Conservation (phyloP, 306 rosid species). For the Vicia villosa region DNA sequence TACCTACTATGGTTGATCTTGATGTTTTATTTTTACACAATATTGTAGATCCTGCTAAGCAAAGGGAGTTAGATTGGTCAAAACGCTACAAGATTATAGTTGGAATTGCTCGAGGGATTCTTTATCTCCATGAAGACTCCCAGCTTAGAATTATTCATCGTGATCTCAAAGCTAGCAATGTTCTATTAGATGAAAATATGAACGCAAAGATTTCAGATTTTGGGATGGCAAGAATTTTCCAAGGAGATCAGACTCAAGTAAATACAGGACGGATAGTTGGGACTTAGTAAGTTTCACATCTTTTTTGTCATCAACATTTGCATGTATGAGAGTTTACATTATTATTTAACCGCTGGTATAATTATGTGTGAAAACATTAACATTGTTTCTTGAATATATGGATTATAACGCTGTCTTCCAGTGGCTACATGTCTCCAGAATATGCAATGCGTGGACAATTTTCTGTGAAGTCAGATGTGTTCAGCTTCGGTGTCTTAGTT, state of each 20-base stretch:
- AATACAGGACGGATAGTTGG: slow-evolving; percentile 59
- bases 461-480: slow-evolving; percentile 50
- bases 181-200: slow-evolving; percentile 57
- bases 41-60: slow-evolving; percentile 42
- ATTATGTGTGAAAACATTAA: no score
- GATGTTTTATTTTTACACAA: slow-evolving; percentile 26
- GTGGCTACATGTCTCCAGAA: slow-evolving; percentile 59
- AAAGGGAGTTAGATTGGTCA: slow-evolving; percentile 53
- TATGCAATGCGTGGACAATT: slow-evolving; percentile 55
- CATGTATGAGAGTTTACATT: background rate
- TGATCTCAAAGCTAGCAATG: slow-evolving; percentile 69
- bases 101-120: slow-evolving; percentile 67
- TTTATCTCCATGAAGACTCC: slow-evolving; percentile 71
- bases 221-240: slow-evolving; percentile 66
- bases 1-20: background rate
- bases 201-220: slow-evolving; percentile 72
- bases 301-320: background rate
- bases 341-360: background rate
- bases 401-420: slow-evolving; percentile 33
- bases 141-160: slow-evolving; percentile 61
- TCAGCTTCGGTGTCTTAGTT: slow-evolving; percentile 51
- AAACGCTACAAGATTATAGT: slow-evolving; percentile 49
- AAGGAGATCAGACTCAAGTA: slow-evolving; percentile 47
- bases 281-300: slow-evolving; percentile 56
- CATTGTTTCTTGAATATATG: no score